Conservation (phyloP, 2,329 filamentous ascomycete species). For the Tolypocladium capitatum region DNA sequence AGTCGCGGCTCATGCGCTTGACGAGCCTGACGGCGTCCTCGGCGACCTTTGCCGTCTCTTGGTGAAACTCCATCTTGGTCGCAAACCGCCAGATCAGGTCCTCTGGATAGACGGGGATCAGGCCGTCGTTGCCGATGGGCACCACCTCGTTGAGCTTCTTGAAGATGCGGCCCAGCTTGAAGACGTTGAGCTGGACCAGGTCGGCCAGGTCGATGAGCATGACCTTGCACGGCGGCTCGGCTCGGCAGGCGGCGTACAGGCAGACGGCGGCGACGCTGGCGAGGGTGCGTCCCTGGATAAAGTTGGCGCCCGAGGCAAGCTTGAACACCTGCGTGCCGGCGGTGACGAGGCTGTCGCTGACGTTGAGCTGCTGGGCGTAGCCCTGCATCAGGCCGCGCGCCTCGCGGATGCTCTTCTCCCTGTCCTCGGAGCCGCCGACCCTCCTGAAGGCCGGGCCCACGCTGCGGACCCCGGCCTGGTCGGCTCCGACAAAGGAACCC, state of each 20-base stretch:
- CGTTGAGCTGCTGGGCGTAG: constrained; percentile 45
- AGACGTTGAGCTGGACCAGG: constrained; percentile 71
- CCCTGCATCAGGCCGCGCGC: constrained; percentile 46
- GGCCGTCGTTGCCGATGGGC: constrained; percentile 51
- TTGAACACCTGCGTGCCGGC: constrained; percentile 63
- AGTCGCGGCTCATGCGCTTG: constrained; percentile 87
- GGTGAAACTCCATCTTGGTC: constrained; percentile 79
- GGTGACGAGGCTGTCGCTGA: constrained; percentile 50
- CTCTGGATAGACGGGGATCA: constrained; percentile 67
- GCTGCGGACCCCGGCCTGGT: constrained; percentile 66
- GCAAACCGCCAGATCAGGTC: constrained; percentile 87
- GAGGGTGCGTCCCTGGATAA: constrained; percentile 74
- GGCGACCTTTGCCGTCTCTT: constrained; percentile 70
- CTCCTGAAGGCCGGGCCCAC: constrained; percentile 49
- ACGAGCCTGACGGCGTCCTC: constrained; percentile 79
- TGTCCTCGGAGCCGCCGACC: constrained; percentile 43
- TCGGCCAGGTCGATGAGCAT: constrained; percentile 97
- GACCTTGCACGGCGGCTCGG: constrained; percentile 63
- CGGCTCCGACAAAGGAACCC: constrained; percentile 74
- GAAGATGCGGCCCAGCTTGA: constrained; percentile 80
- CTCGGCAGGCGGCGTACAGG: constrained; percentile 77
- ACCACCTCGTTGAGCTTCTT: constrained; percentile 65
- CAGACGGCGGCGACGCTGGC: constrained; percentile 81
- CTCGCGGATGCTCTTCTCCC: constrained; percentile 47
- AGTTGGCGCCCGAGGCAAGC: constrained; percentile 59